Percentiles rank a stretch among this genome's conserved stretches.
These are phyloP conservation scores for Rhododendron griersonianum DNA, from an alignment of 148 eudicot species.

Conservation along the genomic window DNA sequence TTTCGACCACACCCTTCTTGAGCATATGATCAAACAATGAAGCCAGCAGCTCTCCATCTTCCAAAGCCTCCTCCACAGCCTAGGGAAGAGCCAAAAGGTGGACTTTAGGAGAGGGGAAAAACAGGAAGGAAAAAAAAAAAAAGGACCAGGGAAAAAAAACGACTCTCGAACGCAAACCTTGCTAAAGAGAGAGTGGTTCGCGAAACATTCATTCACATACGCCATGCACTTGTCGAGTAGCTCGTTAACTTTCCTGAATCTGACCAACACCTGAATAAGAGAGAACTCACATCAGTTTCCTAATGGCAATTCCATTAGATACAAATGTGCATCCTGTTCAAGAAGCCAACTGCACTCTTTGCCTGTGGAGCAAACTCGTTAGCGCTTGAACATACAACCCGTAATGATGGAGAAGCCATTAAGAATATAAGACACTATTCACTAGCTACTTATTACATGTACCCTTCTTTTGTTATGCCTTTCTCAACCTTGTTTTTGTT, in stretches of 20 bases:
- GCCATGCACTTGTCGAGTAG: conserved; percentile 35
- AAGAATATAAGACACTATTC: background rate
- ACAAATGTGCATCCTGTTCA: background rate
- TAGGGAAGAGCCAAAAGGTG: conserved; percentile 6
- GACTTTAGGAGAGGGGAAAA: background rate
- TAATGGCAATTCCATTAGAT: background rate
- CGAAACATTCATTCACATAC: conserved; percentile 30
- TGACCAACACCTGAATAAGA: conserved; percentile 24
- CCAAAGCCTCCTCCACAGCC: conserved; percentile 30
- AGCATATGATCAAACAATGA: conserved; percentile 27
- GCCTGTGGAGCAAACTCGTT: conserved; percentile 11
- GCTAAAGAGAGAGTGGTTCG: conserved; percentile 31
- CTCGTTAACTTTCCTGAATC: conserved; percentile 24
- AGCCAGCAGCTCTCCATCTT: conserved; percentile 27
- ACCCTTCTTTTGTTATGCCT: background rate
- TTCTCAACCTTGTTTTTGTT: background rate
- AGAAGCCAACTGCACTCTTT: conserved; percentile 17
- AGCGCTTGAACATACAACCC: background rate
- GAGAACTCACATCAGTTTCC: conserved; percentile 7
- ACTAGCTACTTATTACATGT: background rate
- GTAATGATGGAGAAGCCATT: background rate
- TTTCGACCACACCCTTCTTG: conserved; percentile 23
- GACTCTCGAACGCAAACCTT: conserved; percentile 18
- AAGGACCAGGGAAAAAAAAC: background rate
- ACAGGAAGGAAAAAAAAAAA: background rate